A percentile compares a stretch with the other conserved stretches of the same genome.
phyloP scores from a whole-genome alignment of 2,329 filamentous ascomycete species.

The Sporothrix pseudoabietina region DNA sequence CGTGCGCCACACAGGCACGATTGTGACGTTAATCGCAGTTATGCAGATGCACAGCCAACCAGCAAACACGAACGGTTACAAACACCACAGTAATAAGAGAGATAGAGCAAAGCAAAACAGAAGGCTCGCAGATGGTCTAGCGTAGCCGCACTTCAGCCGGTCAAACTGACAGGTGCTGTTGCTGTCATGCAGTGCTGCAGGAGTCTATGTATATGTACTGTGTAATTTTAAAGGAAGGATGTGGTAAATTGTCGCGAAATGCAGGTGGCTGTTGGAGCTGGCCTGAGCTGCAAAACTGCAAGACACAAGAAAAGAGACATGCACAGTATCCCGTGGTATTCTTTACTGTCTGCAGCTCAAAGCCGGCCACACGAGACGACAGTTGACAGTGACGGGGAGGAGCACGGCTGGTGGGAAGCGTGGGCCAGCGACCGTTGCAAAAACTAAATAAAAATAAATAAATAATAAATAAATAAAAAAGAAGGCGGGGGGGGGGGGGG shows the following conservation, averaged over 20 bases:
- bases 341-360: neutral
- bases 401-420: neutral
- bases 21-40: neutral
- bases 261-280: slow-evolving; percentile 5
- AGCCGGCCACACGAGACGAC: neutral
- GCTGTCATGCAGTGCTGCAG: neutral
- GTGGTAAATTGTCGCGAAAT: neutral
- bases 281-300: neutral
- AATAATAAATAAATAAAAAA: no score
- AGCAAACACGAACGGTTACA: neutral
- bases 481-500: no score
- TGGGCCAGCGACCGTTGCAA: slow-evolving; percentile 15
- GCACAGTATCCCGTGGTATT: neutral
- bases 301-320: neutral
- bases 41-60: slow-evolving; percentile 10
- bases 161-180: slow-evolving; percentile 2
- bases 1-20: slow-evolving; percentile 23
- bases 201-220: neutral
- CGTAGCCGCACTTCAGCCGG: neutral
- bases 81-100: neutral
- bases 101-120: no score
- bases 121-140: neutral
- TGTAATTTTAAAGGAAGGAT: neutral
- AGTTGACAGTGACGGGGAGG: neutral
- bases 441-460: neutral